Evolutionary conservation across 805 yeast species (phyloP).

Genomic region (Candida ulmi): DNA sequence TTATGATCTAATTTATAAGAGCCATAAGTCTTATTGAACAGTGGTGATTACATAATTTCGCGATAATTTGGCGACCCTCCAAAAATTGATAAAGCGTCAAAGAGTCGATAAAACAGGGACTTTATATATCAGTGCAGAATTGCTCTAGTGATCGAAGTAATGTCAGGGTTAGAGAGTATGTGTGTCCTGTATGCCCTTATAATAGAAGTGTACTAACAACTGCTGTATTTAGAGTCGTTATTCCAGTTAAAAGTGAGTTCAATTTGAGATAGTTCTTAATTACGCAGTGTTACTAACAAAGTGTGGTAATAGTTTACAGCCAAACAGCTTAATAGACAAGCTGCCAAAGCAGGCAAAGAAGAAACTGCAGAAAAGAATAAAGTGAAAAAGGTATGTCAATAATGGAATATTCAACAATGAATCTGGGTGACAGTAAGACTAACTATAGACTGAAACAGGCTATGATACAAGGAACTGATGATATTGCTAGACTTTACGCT

Average conservation of each 20-base stretch:
- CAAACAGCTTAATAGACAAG: conserved; percentile 85
- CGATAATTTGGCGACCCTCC: too few relatives aligned
- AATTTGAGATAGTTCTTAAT: too few relatives aligned
- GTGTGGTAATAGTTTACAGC: conserved; percentile 68
- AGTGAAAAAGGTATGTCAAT: conserved; percentile 55
- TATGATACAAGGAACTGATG: conserved; percentile 76
- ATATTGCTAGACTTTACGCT: conserved; percentile 90
- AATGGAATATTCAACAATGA: too few relatives aligned
- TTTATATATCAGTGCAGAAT: too few relatives aligned
- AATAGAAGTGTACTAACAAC: conserved; percentile 1
- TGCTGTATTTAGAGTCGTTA: conserved; percentile 43
- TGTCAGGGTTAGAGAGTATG: conserved; percentile 34
- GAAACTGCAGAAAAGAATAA: conserved; percentile 82
- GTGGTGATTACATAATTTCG: too few relatives aligned
- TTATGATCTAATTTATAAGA: too few relatives aligned
- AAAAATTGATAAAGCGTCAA: too few relatives aligned
- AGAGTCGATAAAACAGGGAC: too few relatives aligned
- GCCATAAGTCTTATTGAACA: too few relatives aligned
- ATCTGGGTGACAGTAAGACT: too few relatives aligned
- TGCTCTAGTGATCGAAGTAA: too few relatives aligned
- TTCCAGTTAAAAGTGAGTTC: conserved; percentile 51
- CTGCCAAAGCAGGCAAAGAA: conserved; percentile 86
- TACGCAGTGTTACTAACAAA: conserved; percentile 12
- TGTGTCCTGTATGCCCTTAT: too few relatives aligned
- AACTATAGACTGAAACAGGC: conserved; percentile 35